These are phyloP conservation scores for Myriosclerotinia scirpicola DNA, from an alignment of 2,329 filamentous ascomycete genomes.

Conservation along the genomic window DNA sequence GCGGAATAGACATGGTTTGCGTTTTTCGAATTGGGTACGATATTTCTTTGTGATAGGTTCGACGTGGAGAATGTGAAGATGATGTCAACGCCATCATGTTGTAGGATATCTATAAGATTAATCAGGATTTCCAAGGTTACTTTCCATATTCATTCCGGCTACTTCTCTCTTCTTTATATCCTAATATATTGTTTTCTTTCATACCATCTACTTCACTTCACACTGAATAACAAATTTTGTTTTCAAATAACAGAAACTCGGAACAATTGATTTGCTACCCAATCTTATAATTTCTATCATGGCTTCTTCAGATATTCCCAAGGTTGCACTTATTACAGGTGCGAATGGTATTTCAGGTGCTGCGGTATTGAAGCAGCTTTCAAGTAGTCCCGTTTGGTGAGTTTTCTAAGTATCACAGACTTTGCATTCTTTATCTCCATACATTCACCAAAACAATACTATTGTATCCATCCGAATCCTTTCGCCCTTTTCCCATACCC, in stretches of 20 bases:
- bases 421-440: neutral
- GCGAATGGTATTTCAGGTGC: conserved; percentile 14
- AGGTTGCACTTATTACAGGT: conserved; percentile 17
- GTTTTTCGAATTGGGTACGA: neutral
- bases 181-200: neutral
- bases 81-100: neutral
- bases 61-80: neutral
- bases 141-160: neutral
- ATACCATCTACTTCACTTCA: neutral
- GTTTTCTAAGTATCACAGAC: neutral
- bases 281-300: neutral
- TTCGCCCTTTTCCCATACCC: neutral
- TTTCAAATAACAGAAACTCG: neutral
- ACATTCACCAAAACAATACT: neutral
- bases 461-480: neutral
- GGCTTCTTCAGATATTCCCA: neutral
- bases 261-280: neutral
- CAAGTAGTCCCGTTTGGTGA: conserved; percentile 2
- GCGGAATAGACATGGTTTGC: neutral
- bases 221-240: neutral
- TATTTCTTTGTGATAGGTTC: neutral
- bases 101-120: neutral
- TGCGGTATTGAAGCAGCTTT: conserved; percentile 16
- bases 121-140: too few relatives aligned
- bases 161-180: neutral